Conservation (phyloP, 2,329 filamentous ascomycete genomes). For the Elsinoe fawcettii region DNA sequence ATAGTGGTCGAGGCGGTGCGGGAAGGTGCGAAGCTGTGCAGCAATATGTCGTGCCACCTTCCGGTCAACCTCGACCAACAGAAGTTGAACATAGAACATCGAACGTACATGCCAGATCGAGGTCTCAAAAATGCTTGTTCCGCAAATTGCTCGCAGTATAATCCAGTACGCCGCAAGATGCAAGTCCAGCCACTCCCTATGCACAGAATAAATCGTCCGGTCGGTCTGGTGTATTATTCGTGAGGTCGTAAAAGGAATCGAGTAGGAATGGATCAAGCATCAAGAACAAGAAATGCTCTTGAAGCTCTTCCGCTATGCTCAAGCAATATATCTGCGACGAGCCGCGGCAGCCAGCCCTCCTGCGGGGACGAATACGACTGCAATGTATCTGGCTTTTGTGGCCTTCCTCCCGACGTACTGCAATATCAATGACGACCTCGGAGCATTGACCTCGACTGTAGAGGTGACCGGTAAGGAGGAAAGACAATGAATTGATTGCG, state of each 20-base stretch:
- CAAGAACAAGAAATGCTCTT: background rate
- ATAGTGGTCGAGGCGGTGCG: background rate
- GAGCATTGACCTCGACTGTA: background rate
- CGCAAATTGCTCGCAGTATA: background rate
- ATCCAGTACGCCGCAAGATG: background rate
- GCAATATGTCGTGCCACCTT: background rate
- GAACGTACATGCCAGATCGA: background rate
- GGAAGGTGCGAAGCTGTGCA: background rate
- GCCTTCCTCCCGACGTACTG: background rate
- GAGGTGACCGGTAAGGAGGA: background rate
- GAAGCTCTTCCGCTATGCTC: background rate
- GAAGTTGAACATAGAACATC: background rate
- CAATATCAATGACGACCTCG: background rate
- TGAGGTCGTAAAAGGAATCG: background rate
- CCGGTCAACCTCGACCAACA: background rate
- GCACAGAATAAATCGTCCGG: background rate
- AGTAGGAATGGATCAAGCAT: background rate
- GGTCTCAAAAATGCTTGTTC: background rate
- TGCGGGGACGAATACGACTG: slow-evolving; percentile 1
- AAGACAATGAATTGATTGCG: background rate
- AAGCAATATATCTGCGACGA: background rate
- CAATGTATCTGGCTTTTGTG: background rate
- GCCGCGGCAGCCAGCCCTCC: slow-evolving; percentile 2
- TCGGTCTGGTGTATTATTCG: background rate
- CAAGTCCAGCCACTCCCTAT: background rate